Conservation (phyloP, 148 eudicot species). For the Amaranthus hypochondriacus region DNA sequence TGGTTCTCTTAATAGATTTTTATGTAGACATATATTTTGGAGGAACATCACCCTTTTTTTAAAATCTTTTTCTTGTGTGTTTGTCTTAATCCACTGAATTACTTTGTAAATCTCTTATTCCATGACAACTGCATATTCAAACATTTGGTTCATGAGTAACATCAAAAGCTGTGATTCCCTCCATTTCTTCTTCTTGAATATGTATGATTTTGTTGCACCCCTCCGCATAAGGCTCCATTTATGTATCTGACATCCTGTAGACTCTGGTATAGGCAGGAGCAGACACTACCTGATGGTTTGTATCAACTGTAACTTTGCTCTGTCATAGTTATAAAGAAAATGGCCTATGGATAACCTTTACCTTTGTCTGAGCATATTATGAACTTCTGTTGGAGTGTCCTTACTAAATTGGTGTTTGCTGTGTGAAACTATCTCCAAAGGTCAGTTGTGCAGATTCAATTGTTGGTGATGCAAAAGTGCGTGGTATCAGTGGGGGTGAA, state of each 20-base stretch:
- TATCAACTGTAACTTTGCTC: not conserved
- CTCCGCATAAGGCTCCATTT: not conserved
- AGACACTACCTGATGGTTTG: not conserved
- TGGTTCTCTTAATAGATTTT: not conserved
- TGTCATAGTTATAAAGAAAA: not conserved
- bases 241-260: not conserved
- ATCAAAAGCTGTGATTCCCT: no score
- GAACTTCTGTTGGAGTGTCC: not conserved
- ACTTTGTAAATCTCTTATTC: not conserved
- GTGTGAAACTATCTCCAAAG: conserved; percentile 37
- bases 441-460: conserved; percentile 93
- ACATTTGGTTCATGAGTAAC: not conserved
- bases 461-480: conserved; percentile 98
- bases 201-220: no score
- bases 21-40: not conserved
- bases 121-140: not conserved
- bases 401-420: not conserved
- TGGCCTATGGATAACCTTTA: no score
- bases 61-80: not conserved
- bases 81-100: not conserved
- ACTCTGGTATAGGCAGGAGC: no score
- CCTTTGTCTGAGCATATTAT: not conserved
- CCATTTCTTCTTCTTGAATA: no score
- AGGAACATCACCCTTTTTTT: not conserved
- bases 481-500: conserved; percentile 99